Conservation (phyloP, 2,329 filamentous ascomycete species). For the Aspergillus luchuensis region DNA sequence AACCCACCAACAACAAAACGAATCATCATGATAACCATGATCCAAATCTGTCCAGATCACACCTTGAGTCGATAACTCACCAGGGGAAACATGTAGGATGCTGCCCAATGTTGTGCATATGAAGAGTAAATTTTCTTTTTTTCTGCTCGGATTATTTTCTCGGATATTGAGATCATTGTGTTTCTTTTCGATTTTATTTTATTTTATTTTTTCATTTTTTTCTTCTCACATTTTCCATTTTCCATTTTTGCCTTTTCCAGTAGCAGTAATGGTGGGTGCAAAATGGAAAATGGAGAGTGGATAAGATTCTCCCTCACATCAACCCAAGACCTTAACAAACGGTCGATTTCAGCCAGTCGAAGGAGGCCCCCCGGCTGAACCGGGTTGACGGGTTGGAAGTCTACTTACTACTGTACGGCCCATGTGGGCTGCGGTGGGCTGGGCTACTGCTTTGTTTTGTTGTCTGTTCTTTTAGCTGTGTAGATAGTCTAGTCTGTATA, state of each 20-base stretch:
- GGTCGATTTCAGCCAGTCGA: constrained; percentile 16
- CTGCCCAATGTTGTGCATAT: constrained; percentile 11
- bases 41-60: not conserved
- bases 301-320: constrained; percentile 17
- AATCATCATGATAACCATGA: not conserved
- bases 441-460: constrained; percentile 20
- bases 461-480: constrained; percentile 11
- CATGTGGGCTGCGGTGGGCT: constrained; percentile 31
- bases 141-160: constrained; percentile 1
- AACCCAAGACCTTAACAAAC: constrained; percentile 10
- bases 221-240: constrained; percentile 7
- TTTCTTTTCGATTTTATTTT: constrained; percentile 1
- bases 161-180: not conserved
- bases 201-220: constrained; percentile 1
- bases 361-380: constrained; percentile 27
- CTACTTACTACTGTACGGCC: constrained; percentile 13
- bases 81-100: constrained; percentile 10
- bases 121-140: not conserved
- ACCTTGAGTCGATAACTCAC: not conserved
- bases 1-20: no score
- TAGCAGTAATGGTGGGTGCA: not conserved
- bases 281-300: constrained; percentile 5
- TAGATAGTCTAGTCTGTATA: not conserved
- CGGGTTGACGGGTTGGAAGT: constrained; percentile 32
- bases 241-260: constrained; percentile 4